These are phyloP conservation scores for Amphirosellinia nigrospora DNA, from an alignment of 495 filamentous ascomycete species.

Conservation along the genomic window DNA sequence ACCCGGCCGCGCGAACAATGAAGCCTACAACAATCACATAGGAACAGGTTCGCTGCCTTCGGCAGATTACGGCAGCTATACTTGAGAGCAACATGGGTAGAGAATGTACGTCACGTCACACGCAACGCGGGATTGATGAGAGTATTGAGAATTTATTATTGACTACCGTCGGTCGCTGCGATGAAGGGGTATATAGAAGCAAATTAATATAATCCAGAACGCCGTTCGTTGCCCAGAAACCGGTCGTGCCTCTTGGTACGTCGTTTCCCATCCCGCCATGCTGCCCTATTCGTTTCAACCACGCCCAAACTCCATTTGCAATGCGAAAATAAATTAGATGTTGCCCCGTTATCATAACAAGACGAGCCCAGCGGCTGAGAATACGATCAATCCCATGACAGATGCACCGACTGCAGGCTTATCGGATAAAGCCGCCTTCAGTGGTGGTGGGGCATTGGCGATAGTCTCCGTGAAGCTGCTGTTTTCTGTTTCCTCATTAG, in stretches of 20 bases:
- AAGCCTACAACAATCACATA: background rate
- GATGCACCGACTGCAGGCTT: conserved; percentile 39
- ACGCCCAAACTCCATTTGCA: conserved; percentile 20
- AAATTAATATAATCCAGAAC: conserved; percentile 15
- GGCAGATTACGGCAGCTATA: background rate
- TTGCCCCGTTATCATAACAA: conserved; percentile 32
- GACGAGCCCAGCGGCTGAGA: conserved; percentile 38
- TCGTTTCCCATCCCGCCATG: conserved; percentile 13
- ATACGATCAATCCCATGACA: conserved; percentile 41
- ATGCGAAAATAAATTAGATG: conserved; percentile 11
- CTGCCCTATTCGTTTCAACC: background rate
- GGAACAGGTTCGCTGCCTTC: background rate
- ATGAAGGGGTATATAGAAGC: conserved; percentile 24
- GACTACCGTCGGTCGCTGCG: conserved; percentile 1
- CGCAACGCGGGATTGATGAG: background rate
- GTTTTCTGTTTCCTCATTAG: conserved; percentile 16
- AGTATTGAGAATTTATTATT: conserved; percentile 1
- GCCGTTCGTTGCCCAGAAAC: conserved; percentile 13
- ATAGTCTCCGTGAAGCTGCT: conserved; percentile 30
- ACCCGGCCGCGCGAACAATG: background rate
- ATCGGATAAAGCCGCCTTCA: conserved; percentile 28
- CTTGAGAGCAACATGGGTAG: background rate
- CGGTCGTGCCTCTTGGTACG: conserved; percentile 2
- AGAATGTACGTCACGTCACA: conserved; percentile 6
- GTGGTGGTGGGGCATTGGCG: conserved; percentile 23